A percentile compares a stretch with the other conserved stretches of the same genome.
Conservation (phyloP, 257 asterid species). For the Prunella vulgaris region DNA sequence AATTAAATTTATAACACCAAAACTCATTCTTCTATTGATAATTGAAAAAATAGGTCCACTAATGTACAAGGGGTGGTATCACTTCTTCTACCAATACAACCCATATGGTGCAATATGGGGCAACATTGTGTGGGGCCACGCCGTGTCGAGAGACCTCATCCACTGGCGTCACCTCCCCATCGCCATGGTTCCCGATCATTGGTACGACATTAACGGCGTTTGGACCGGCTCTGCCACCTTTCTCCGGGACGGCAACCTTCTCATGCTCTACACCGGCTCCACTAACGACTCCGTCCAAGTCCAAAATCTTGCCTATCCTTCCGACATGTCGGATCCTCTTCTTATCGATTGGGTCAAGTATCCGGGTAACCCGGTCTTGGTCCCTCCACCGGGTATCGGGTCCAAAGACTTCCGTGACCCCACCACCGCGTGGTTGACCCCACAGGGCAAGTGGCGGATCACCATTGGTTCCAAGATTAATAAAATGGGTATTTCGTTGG, state of each 20-base stretch:
- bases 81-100: conserved; percentile 73
- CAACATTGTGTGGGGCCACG: conserved; percentile 74
- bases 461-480: conserved; percentile 60
- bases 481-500: conserved; percentile 54
- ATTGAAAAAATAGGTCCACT: conserved; percentile 50
- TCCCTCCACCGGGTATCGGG: conserved; percentile 57
- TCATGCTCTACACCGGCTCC: conserved; percentile 67
- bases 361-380: conserved; percentile 52
- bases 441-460: conserved; percentile 56
- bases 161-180: conserved; percentile 66
- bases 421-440: conserved; percentile 69
- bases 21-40: not conserved
- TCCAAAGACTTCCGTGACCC: conserved; percentile 64
- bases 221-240: conserved; percentile 85
- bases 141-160: conserved; percentile 57
- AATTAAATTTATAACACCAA: too few relatives aligned
- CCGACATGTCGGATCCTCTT: conserved; percentile 51
- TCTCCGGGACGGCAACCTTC: conserved; percentile 36
- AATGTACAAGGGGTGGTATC: conserved; percentile 70
- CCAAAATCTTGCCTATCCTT: conserved; percentile 61
- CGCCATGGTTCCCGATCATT: conserved; percentile 55
- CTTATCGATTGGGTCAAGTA: conserved; percentile 60
- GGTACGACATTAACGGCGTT: conserved; percentile 62
- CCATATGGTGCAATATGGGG: conserved; percentile 71
- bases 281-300: conserved; percentile 52